Evolutionary conservation across 352 stramenopile species (phyloP), one percentile per base, ranked within the genome.

Genomic region (Globisporangium acanthophoron): DNA sequence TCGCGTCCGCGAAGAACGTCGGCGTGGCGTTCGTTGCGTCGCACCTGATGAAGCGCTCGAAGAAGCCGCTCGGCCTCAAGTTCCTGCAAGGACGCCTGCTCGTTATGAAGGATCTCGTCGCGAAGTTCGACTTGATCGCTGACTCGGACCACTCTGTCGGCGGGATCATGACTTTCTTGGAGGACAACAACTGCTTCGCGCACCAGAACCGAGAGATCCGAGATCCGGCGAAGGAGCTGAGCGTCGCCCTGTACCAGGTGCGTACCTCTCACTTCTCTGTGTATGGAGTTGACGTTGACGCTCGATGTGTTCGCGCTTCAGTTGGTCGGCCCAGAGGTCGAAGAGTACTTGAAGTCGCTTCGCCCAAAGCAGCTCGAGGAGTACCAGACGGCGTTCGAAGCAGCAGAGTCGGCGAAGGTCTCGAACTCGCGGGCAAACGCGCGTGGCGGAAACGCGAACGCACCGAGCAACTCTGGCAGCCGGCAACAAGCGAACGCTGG

Each of bases 301-400:
- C 15, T 41, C 39, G 4, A 5, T 27, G 43, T n/a, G 16, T 9
- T 46, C 16, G 41, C 3, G 41, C 27, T 27, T 16, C 33, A 73
- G 63, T 46, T 85, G 18, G 73, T 85, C 9, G 83, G 85, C 35
- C 49, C 58, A 7, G 82, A 93, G 7, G 74, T 96, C 3, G 78
- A 96, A 62, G 69, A 66, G 1, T 92, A 80, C 57, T 66, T 98
- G 16, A 92, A 88, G 62, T 75, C 72, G 4, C 65, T 96, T 6
- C 78, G 90, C 7, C 84, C 87, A 7, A 98, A 97, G 66, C 90
- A 97, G 61, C 57, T 94, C 21, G 89, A 97, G 52, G 90, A 97
- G 59, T 97, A 97, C 52, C 80, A 94, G 57, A 67, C 76, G 31
- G 88, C 88, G 11, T 98, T 98, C 50, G 82, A 92, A 54, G 74